Evolutionary conservation across 2,329 filamentous ascomycete species (phyloP).

Genomic region (Hypoxylon sp.): DNA sequence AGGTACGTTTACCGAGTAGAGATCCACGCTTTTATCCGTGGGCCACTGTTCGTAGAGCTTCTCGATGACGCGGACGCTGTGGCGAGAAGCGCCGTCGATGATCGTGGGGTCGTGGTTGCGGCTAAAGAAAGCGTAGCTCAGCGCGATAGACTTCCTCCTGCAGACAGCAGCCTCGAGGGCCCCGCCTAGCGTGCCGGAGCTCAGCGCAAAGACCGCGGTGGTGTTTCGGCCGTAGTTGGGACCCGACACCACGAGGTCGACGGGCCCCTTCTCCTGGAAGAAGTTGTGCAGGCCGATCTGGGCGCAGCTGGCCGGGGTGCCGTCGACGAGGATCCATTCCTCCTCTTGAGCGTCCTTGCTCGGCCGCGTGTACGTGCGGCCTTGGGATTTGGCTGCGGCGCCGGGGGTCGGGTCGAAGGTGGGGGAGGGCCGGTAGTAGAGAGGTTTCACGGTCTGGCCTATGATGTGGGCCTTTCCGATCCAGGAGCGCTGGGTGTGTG

Average conservation of each 20-base stretch:
- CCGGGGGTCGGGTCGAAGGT: constrained; percentile 53
- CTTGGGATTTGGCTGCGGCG: constrained; percentile 63
- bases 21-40: constrained; percentile 72
- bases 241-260: constrained; percentile 82
- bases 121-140: constrained; percentile 91
- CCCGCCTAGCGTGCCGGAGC: constrained; percentile 80
- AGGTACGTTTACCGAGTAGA: constrained; percentile 95
- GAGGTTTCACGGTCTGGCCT: constrained; percentile 84
- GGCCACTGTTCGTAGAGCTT: constrained; percentile 81
- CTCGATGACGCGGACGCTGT: constrained; percentile 82
- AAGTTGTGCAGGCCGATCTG: constrained; percentile 87
- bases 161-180: constrained; percentile 83
- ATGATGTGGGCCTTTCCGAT: constrained; percentile 98
- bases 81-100: constrained; percentile 79
- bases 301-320: constrained; percentile 82
- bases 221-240: constrained; percentile 88
- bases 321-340: constrained; percentile 85
- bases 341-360: constrained; percentile 65
- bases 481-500: constrained; percentile 93
- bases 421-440: constrained; percentile 77
- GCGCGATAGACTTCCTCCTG: constrained; percentile 76
- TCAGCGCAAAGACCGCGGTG: constrained; percentile 82
- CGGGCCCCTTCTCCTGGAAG: constrained; percentile 75
- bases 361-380: constrained; percentile 69
- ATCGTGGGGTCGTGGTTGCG: constrained; percentile 84